A percentile compares a stretch with the other conserved stretches of the same genome.
These are phyloP conservation scores for Pavlovales sp. DNA, from an alignment of 208 protist genomes.

Conservation along the genomic window DNA sequence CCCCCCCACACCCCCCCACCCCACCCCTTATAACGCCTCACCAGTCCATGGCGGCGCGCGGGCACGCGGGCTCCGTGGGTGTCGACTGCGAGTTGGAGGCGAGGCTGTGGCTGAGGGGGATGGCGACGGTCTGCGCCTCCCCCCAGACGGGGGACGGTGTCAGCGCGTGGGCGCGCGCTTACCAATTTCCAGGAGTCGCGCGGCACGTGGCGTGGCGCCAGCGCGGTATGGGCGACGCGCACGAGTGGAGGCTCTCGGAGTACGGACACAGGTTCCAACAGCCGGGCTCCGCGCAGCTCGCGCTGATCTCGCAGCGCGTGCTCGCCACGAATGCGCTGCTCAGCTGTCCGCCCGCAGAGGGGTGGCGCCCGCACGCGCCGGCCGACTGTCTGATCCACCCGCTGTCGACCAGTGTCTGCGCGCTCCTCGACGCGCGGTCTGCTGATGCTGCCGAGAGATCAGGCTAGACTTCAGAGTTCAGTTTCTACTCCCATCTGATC, in stretches of 20 bases:
- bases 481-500: too few species aligned
- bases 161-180: not conserved
- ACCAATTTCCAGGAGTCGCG: not conserved
- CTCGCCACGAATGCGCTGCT: too few species aligned
- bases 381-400: too few species aligned
- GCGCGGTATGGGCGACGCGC: not conserved
- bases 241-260: not conserved
- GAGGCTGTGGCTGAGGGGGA: not conserved
- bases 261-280: not conserved
- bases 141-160: not conserved
- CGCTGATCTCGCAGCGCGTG: not conserved
- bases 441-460: too few species aligned
- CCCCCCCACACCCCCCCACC: too few species aligned
- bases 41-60: not conserved
- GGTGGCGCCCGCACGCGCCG: too few species aligned
- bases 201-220: not conserved
- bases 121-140: not conserved
- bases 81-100: constrained; percentile 25
- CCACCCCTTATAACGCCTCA: too few species aligned
- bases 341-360: too few species aligned
- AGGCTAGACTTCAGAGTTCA: too few species aligned
- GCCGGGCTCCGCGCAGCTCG: not conserved
- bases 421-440: too few species aligned
- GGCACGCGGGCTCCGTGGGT: not conserved
- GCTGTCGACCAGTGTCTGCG: too few species aligned